Base-by-base conservation (phyloP, 345 rosid species). In the Carallia pectinifolia region DNA sequence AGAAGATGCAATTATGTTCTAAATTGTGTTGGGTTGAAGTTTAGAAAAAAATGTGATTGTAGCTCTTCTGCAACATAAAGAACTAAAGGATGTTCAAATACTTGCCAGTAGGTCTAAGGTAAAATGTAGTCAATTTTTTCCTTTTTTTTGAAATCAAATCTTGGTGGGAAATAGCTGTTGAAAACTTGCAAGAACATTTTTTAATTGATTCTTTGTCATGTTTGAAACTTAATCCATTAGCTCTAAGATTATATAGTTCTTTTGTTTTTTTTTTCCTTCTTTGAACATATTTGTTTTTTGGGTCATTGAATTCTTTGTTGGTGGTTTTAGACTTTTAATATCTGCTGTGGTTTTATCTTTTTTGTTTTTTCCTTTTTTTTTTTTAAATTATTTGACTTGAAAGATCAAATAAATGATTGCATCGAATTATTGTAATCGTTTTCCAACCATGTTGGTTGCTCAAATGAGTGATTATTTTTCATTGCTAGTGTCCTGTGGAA, bases 151-250 rank as follows among this genome's bases (percentile, higher is more conserved):
- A 23, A 54, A 54, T 64, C 38, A 55, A 72, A 61, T 79, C 74
- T 68, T 77, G 77, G 83, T 80, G 84, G 89, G 81, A 81, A 79
- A 83, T 74, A 81, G 83, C 81, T 79, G 81, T 84, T 84, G 76
- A 61, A 2, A 73, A 80, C 85, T 70, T 79, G 72, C 82, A 64
- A 40, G 77, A 81, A 81, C 76, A 75, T 79, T 85, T 79, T 82
- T 87, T 75, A 33, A 77, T 84, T 81, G 76, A 81, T 83, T 84
- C 80, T 76, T 80, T 75, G 53, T 75, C 74, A 52, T 83, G 83
- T 70, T 79, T 84, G 78, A 71, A 73, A 69, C 76, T 62, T 64
- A 30, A 50, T 58, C 68, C 58, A 59, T 48, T 59, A 55, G 74
- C 62, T 40, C 73, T 29, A 62, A 75, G 74, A 62, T 63, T 23